Conservation (phyloP, 257 asterid genomes). For the Forsythia suspensa region DNA sequence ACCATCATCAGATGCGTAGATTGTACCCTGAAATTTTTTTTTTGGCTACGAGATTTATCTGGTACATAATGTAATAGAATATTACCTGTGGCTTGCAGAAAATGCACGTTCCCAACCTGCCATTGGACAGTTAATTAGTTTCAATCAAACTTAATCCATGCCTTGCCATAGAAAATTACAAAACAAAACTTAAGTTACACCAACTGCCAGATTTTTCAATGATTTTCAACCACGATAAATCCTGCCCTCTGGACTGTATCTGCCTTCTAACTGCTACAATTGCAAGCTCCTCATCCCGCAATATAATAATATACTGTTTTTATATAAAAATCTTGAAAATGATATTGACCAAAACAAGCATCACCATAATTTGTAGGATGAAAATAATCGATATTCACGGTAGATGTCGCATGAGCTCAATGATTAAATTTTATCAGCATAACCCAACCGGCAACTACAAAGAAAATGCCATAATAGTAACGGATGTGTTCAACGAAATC, state of each 20-base stretch:
- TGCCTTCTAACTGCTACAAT: conserved; percentile 5
- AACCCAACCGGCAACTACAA: conserved; percentile 16
- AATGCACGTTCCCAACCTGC: not conserved
- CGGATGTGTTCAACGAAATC: conserved; percentile 26
- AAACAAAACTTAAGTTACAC: not conserved
- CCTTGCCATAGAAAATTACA: not conserved
- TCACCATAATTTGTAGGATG: conserved; percentile 5
- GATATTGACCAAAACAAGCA: conserved; percentile 22
- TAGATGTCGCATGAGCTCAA: not conserved
- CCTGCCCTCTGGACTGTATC: conserved; percentile 17
- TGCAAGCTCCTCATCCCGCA: conserved; percentile 24
- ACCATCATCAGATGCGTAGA: not conserved
- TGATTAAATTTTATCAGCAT: not conserved
- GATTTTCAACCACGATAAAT: not conserved
- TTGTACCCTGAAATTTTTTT: not conserved
- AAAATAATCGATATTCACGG: not conserved
- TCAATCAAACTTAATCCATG: not conserved
- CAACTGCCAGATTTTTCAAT: conserved; percentile 9
- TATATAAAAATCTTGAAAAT: conserved; percentile 19
- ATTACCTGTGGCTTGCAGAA: not conserved
- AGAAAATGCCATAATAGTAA: conserved; percentile 1
- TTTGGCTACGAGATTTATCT: not conserved
- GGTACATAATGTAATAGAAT: not conserved
- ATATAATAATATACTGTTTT: conserved; percentile 19
- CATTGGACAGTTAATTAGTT: not conserved